These are phyloP conservation scores for Crepidotus variabilis DNA, from an alignment of 768 basidiomycete species.

Conservation along the genomic window DNA sequence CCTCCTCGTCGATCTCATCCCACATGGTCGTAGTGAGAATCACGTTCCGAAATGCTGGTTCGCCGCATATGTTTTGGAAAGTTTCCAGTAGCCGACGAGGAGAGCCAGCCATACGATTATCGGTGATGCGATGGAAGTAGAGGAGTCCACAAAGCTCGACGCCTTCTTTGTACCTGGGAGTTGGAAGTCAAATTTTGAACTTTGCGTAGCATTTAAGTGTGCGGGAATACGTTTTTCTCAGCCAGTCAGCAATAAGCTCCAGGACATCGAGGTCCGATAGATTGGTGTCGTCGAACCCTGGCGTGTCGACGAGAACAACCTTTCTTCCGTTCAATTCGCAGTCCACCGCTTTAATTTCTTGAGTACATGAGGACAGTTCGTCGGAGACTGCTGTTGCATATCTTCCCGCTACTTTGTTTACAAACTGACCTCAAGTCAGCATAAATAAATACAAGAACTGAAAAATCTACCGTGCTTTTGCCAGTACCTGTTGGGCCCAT, in stretches of 20 bases:
- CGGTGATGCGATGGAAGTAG: slow-evolving; percentile 13
- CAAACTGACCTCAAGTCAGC: neutral
- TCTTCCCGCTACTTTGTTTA: neutral
- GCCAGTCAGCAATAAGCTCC: slow-evolving; percentile 10
- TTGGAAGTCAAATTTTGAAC: neutral
- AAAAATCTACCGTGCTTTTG: neutral
- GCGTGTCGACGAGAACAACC: slow-evolving; percentile 13
- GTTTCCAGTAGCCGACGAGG: slow-evolving; percentile 6
- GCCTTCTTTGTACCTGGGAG: slow-evolving; percentile 7
- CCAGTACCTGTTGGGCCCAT: neutral
- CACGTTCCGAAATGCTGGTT: slow-evolving; percentile 9
- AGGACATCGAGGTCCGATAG: slow-evolving; percentile 11
- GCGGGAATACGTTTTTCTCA: slow-evolving; percentile 9
- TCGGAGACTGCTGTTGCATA: neutral
- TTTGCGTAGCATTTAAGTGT: neutral
- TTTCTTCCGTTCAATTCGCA: neutral
- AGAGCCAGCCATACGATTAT: slow-evolving; percentile 10
- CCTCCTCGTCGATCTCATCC: slow-evolving; percentile 6
- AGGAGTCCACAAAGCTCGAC: slow-evolving; percentile 10
- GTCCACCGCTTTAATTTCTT: slow-evolving; percentile 1
- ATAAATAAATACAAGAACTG: neutral
- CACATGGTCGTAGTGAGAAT: slow-evolving; percentile 14
- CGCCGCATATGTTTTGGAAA: slow-evolving; percentile 15
- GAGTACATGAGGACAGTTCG: slow-evolving; percentile 5
- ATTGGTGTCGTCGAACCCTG: slow-evolving; percentile 11